Evolutionary conservation across 257 asterid species (phyloP).

Genomic region (Marsdenia floribunda): DNA sequence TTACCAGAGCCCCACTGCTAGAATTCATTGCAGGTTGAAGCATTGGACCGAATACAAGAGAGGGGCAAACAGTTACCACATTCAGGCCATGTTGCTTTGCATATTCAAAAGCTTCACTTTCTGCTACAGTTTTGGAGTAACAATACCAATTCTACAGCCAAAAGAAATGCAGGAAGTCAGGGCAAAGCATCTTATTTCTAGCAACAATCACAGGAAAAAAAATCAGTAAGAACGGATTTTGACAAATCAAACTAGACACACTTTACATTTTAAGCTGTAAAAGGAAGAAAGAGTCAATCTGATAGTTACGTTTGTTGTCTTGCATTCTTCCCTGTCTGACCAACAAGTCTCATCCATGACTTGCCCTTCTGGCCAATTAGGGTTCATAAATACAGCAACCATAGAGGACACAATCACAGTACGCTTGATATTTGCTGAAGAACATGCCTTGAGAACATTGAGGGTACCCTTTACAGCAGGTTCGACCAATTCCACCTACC

Average conservation of each 20-base stretch:
- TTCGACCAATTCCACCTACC: conserved; percentile 70
- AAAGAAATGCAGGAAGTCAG: not conserved
- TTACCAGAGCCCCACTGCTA: conserved; percentile 54
- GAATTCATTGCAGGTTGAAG: conserved; percentile 54
- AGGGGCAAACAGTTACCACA: conserved; percentile 55
- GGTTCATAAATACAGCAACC: conserved; percentile 52
- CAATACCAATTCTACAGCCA: conserved; percentile 71
- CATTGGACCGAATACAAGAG: conserved; percentile 63
- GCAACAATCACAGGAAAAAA: not conserved
- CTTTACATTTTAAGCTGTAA: not conserved
- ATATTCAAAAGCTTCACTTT: conserved; percentile 57
- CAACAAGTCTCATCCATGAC: conserved; percentile 66
- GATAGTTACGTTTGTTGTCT: conserved; percentile 44
- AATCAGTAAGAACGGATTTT: not conserved
- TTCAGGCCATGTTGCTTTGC: conserved; percentile 51
- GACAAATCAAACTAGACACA: not conserved
- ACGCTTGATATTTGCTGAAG: conserved; percentile 52
- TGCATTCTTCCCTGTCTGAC: conserved; percentile 84
- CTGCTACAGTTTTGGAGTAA: conserved; percentile 69
- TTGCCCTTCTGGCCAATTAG: conserved; percentile 54
- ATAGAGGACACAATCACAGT: conserved; percentile 65
- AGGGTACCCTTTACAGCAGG: conserved; percentile 74
- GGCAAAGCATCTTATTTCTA: not conserved
- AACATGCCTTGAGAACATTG: conserved; percentile 74
- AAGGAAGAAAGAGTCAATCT: not conserved